Evolutionary conservation across 352 stramenopile genomes (phyloP).

Genomic region (Phytophthora podocarpi): DNA sequence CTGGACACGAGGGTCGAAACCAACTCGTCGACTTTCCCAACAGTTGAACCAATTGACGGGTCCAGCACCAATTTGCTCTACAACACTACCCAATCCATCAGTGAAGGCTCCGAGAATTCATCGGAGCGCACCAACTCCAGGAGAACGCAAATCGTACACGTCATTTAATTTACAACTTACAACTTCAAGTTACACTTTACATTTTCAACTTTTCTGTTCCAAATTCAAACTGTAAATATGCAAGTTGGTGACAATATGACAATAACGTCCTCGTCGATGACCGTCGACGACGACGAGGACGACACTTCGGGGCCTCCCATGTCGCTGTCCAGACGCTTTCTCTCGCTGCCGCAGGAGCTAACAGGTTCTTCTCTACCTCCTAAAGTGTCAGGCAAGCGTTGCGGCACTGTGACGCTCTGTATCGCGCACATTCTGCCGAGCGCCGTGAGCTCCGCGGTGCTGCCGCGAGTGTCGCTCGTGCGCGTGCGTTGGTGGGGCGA

Average conservation of each 20-base stretch:
- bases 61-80: conserved; percentile 6
- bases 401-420: conserved; percentile 41
- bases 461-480: conserved; percentile 49
- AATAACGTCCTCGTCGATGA: too few species aligned
- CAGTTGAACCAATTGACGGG: not conserved
- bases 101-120: conserved; percentile 4
- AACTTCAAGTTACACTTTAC: too few species aligned
- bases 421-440: conserved; percentile 49
- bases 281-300: too few species aligned
- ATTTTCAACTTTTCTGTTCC: too few species aligned
- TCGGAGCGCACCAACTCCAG: conserved; percentile 18
- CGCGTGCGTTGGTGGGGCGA: conserved; percentile 69
- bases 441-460: conserved; percentile 25
- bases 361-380: conserved; percentile 47
- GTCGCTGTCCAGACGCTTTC: conserved; percentile 36
- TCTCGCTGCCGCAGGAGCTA: conserved; percentile 41
- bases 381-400: conserved; percentile 33
- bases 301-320: too few species aligned
- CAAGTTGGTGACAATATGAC: too few species aligned
- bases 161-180: conserved; percentile 1
- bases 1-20: too few species aligned
- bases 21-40: not conserved
- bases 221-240: too few species aligned
- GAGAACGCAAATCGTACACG: conserved; percentile 8
- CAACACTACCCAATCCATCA: conserved; percentile 11